These are phyloP conservation scores for Orbilia oligospora DNA, from an alignment of 2,329 filamentous ascomycete genomes.

Conservation along the genomic window DNA sequence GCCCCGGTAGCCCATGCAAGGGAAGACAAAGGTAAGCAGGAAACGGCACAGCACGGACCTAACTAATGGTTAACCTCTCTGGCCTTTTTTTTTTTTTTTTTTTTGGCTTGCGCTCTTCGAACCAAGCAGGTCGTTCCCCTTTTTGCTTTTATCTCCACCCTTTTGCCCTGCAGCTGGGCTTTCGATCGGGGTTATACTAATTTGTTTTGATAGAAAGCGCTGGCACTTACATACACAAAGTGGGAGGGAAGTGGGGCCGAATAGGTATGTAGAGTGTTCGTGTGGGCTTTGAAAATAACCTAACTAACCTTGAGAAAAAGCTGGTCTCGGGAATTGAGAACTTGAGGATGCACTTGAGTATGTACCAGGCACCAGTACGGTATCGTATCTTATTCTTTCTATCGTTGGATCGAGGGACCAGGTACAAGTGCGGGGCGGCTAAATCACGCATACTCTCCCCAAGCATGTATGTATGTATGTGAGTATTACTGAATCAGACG, in stretches of 20 bases:
- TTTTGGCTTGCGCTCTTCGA: constrained; percentile 10
- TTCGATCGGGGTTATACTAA: neutral
- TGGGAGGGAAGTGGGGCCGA: constrained; percentile 41
- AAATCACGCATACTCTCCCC: constrained; percentile 40
- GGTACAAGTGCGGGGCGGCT: constrained; percentile 28
- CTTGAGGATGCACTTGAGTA: too few species aligned
- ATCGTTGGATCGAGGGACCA: constrained; percentile 25
- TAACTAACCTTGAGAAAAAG: constrained; percentile 2
- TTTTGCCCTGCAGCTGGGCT: constrained; percentile 1
- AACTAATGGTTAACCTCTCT: constrained; percentile 25
- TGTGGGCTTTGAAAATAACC: neutral
- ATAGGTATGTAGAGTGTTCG: constrained; percentile 15
- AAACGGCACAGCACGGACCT: constrained; percentile 52
- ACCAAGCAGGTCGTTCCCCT: constrained; percentile 1
- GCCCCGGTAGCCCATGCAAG: constrained; percentile 44
- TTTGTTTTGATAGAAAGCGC: constrained; percentile 15
- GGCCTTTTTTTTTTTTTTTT: too few species aligned
- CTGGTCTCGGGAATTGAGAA: constrained; percentile 12
- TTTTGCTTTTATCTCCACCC: constrained; percentile 22
- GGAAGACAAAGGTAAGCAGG: constrained; percentile 45
- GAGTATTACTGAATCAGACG: constrained; percentile 18
- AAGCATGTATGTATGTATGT: too few species aligned
- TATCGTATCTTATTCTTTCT: constrained; percentile 15
- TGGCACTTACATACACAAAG: neutral
- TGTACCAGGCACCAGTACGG: constrained; percentile 26